A percentile compares a stretch with the other conserved stretches of the same genome.
These are phyloP conservation scores for Cercospora brassicicola DNA, from an alignment of 2,329 filamentous ascomycete genomes.

Conservation along the genomic window DNA sequence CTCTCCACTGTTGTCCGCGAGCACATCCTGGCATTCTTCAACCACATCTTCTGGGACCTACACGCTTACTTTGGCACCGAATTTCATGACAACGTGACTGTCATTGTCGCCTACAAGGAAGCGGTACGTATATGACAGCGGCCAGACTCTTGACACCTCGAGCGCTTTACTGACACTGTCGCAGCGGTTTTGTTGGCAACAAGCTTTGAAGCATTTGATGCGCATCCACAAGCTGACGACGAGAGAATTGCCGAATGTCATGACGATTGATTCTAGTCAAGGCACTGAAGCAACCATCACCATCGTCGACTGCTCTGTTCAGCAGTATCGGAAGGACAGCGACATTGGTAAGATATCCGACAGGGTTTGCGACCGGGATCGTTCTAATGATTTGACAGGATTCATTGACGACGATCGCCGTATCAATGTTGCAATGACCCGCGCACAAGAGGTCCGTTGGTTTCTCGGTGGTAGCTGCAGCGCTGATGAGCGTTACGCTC, in stretches of 20 bases:
- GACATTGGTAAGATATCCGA: constrained; percentile 7
- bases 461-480: constrained; percentile 20
- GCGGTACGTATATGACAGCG: constrained; percentile 10
- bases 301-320: constrained; percentile 25
- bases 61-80: constrained; percentile 14
- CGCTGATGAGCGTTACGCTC: background rate
- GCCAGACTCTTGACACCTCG: background rate
- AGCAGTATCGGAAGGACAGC: constrained; percentile 3
- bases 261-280: constrained; percentile 24
- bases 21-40: constrained; percentile 26
- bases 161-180: background rate
- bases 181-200: constrained; percentile 15
- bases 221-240: background rate
- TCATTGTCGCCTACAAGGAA: constrained; percentile 25
- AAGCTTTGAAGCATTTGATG: constrained; percentile 12
- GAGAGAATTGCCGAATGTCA: constrained; percentile 16
- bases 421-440: constrained; percentile 24
- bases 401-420: constrained; percentile 22
- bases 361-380: background rate
- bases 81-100: constrained; percentile 19
- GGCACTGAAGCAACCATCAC: constrained; percentile 22
- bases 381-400: background rate
- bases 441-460: constrained; percentile 20
- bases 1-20: constrained; percentile 20
- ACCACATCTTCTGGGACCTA: constrained; percentile 21